Base-by-base conservation (phyloP, 306 rosid species). In the Styphnolobium japonicum region DNA sequence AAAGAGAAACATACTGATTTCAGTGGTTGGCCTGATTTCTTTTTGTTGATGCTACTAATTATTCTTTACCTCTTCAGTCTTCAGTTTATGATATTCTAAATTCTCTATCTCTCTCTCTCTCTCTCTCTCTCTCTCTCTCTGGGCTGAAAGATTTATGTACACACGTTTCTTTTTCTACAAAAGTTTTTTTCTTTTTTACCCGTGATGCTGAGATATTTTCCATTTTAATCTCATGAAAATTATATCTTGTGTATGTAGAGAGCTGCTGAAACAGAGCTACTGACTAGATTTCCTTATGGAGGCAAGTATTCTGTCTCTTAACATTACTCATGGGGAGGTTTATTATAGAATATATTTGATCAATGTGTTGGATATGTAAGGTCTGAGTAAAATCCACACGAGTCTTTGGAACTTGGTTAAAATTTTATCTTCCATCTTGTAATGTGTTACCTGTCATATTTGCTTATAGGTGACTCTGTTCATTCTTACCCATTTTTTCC, bases 221-320 rank as follows among this genome's bases (percentile, higher is more conserved):
- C 43, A 58, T 79, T 71, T 67, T 76, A 57, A 76, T 86, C 69
- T 86, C 27, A 79, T 58, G 22, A 45, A 67, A 56, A 7, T 71
- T 14, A 22, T 71, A 67, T 40, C 14, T 58, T 22, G 31, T 72
- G 37, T 80, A 60, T 82, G 80, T 58, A 95, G 98, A 93, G 91
- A 86, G 99, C 99, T 46, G 90, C 98, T 23, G 98, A 95, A 84
- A 86, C 96, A 19, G 98, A 95, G 86, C 76, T 92, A 36, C 84
- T 90, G 57, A 85, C 89, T 66, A 90, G 83, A 82, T 91, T 82
- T 71, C 96, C 96, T 27, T 95, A 91, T 40, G 97, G 97, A 75
- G 99, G 99, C 93, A 80, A 77, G 80, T 6, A 70, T 79, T 85
- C 53, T 60, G 61, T 74, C 82, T 73, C 36, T 43, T 75, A 21